Base-by-base conservation (phyloP, 2,329 filamentous ascomycete species). In the Coniochaeta sp. region DNA sequence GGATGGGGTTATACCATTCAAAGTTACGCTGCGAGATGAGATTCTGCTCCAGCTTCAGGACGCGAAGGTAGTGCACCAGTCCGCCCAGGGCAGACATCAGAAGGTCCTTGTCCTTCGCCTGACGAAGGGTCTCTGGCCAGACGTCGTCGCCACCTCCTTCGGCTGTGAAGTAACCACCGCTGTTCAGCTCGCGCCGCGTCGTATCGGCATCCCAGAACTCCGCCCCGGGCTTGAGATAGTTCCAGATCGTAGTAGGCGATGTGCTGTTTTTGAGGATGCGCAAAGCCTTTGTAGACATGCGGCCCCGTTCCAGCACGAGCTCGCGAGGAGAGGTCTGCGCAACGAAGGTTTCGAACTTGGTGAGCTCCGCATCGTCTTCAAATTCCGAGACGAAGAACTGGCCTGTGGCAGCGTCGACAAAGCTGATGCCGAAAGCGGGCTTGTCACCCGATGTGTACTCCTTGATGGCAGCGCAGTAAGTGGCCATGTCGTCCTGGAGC, bases 251-350 rank as follows among this genome's bases (percentile, higher is more conserved):
- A 0, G 89, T 95, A 0, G 91, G 91, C 1, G 83, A 81, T 0
- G 91, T 96, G 67, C 95, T 97, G 66, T 95, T 97, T 71, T 97
- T 99, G 58, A 99, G 74, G 40, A 99, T 96, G 3, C 94, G 87
- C 53, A 96, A 70, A 0, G 89, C 89, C 65, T 94, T 95, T n/a
- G 86, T 83, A 0, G 91, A 96, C 27, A 97, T 75, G 26, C 77
- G 85, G 0, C 85, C 87, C 67, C 95, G 97, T 65, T 99, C 94
- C 0, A 99, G 72, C 0, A 99, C 73, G 42, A 99, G 72, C 68
- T 99, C 94, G 48, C 89, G 86, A 0, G 94, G 94, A 18, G 87
- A 82, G 14, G 85, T 95, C 67, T 99, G 94, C 14, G 94, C 94
- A 32, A 99, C 85, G 56, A 99, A 87, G 0, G 94, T 99, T 72